Evolutionary conservation across 495 filamentous ascomycete genomes (phyloP).

Genomic region (Lindgomyces ingoldianus): DNA sequence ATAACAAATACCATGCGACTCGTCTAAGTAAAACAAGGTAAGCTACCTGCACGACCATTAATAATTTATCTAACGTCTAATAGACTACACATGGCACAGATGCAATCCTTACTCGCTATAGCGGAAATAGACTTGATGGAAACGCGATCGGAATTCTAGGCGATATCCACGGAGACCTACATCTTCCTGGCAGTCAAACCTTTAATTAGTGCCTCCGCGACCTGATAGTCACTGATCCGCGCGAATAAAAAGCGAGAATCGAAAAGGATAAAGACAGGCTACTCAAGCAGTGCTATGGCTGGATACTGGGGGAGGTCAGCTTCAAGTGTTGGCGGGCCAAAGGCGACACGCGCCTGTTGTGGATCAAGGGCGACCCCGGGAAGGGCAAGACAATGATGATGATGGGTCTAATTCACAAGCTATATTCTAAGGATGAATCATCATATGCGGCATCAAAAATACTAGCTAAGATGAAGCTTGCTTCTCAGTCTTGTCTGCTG

Average conservation of each 20-base stretch:
- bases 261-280: constrained; percentile 48
- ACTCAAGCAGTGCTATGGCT: constrained; percentile 47
- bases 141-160: too few relatives aligned
- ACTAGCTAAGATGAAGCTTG: constrained; percentile 7
- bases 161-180: too few relatives aligned
- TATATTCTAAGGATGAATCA: constrained; percentile 7
- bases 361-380: constrained; percentile 49
- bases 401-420: constrained; percentile 17
- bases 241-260: constrained; percentile 46
- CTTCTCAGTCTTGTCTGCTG: constrained; percentile 17
- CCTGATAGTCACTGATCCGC: constrained; percentile 22
- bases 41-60: too few relatives aligned
- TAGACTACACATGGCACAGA: too few relatives aligned
- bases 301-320: constrained; percentile 48
- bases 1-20: too few relatives aligned
- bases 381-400: constrained; percentile 47
- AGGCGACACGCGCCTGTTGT: constrained; percentile 44
- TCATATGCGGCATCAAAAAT: constrained; percentile 1
- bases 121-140: too few relatives aligned
- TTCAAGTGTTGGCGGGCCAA: constrained; percentile 46
- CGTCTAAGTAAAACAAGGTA: too few relatives aligned
- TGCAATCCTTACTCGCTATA: too few relatives aligned
- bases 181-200: not conserved
- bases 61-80: too few relatives aligned
- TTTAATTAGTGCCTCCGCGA: constrained; percentile 13